Percentiles rank a stretch among this genome's conserved stretches.
Evolutionary conservation across 305 asterid genomes (phyloP).

Genomic region (Solanum hybrid): DNA sequence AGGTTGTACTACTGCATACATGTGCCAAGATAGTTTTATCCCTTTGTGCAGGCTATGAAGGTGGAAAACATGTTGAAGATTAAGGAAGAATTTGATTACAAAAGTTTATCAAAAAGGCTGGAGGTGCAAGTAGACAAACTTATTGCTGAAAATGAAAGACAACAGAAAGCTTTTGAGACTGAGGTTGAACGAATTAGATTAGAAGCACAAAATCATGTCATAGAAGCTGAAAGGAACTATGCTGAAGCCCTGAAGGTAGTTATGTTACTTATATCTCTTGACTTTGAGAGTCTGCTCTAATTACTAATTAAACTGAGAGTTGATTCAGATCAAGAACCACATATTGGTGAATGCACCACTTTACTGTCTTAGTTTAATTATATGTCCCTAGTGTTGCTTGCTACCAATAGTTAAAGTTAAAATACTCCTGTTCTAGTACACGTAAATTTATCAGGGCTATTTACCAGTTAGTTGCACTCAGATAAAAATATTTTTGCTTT

Average conservation of each 20-base stretch:
- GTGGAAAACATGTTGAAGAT: conserved; percentile 99
- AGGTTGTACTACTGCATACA: background rate
- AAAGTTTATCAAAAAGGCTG: conserved; percentile 77
- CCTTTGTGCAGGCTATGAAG: conserved; percentile 83
- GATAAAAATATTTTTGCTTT: background rate
- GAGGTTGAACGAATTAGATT: conserved; percentile 78
- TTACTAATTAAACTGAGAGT: background rate
- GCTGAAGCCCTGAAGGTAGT: conserved; percentile 76
- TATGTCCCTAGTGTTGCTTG: background rate
- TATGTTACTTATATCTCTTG: conserved; percentile 4
- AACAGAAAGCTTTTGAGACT: conserved; percentile 65
- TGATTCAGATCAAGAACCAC: background rate
- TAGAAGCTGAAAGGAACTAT: conserved; percentile 71
- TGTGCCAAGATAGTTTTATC: background rate
- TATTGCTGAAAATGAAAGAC: conserved; percentile 85
- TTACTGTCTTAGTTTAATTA: background rate
- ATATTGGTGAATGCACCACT: background rate
- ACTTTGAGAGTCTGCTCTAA: background rate
- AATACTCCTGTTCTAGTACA: background rate
- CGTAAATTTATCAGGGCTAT: background rate
- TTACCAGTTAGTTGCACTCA: background rate
- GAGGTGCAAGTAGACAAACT: conserved; percentile 90
- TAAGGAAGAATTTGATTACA: conserved; percentile 95
- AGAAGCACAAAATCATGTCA: conserved; percentile 73
- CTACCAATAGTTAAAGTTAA: background rate